phyloP scores from a whole-genome alignment of 73 alveolate species.

The Symbiodinium pilosum region DNA sequence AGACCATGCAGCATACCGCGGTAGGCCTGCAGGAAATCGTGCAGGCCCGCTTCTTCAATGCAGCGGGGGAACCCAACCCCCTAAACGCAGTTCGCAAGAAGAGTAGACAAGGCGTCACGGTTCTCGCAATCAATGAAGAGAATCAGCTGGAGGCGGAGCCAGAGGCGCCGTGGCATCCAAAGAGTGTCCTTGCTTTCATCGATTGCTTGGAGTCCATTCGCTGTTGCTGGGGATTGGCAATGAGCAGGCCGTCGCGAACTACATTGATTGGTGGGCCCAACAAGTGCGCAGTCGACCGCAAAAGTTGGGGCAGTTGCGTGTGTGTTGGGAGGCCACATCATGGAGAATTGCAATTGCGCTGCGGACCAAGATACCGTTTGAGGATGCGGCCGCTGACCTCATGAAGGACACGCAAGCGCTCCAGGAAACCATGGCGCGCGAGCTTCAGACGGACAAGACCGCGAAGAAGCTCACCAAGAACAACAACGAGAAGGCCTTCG shows the following conservation, averaged over 20 bases:
- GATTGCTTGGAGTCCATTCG: constrained; percentile 10
- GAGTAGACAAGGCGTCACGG: not conserved
- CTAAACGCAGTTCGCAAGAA: not conserved
- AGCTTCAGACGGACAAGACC: not conserved
- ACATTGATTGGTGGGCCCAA: not conserved
- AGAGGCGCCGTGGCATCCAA: not conserved
- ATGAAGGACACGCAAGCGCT: not conserved
- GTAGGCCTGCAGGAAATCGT: not conserved
- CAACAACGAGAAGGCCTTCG: not conserved
- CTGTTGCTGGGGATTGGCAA: not conserved
- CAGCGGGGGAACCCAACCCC: not conserved
- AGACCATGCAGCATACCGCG: not conserved
- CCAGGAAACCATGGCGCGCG: not conserved
- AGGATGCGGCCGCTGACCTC: not conserved
- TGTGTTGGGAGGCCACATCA: not conserved
- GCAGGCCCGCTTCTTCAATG: constrained; percentile 19
- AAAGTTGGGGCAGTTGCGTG: not conserved
- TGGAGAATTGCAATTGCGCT: not conserved
- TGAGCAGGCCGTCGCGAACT: not conserved
- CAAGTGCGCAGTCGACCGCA: not conserved
- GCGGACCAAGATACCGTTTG: not conserved
- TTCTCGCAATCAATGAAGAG: not conserved
- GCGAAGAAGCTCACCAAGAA: not conserved
- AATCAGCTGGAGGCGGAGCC: not conserved
- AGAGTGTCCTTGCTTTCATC: not conserved